Evolutionary conservation across 2,329 filamentous ascomycete species (phyloP).

Genomic region (Fusarium kyushuense): DNA sequence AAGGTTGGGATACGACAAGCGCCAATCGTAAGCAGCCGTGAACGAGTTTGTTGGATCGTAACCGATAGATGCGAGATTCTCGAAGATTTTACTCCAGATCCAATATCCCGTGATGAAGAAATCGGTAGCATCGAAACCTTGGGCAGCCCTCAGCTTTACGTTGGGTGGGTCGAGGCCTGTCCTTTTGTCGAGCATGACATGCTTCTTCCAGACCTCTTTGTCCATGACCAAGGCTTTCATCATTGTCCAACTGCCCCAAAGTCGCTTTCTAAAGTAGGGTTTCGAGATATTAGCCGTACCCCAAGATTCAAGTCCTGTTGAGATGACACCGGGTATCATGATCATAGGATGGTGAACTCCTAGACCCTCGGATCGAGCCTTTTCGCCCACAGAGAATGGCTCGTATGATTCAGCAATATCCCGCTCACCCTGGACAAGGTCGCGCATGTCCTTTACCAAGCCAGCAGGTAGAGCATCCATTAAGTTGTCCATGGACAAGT

Average conservation of each 20-base stretch:
- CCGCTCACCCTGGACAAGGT: constrained; percentile 87
- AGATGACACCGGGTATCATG: constrained; percentile 98
- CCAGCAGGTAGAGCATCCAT: constrained; percentile 89
- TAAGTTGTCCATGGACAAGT: constrained; percentile 85
- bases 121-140: constrained; percentile 97
- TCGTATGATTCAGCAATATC: constrained; percentile 88
- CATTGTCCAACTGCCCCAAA: constrained; percentile 99
- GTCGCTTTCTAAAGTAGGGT: constrained; percentile 90
- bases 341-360: constrained; percentile 87
- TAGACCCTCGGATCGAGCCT: constrained; percentile 84
- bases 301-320: constrained; percentile 96
- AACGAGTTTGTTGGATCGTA: constrained; percentile 87
- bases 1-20: constrained; percentile 88
- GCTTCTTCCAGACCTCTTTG: constrained; percentile 93
- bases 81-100: constrained; percentile 99
- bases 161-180: constrained; percentile 92
- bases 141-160: constrained; percentile 90
- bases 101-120: constrained; percentile 94
- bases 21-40: constrained; percentile 87
- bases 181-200: constrained; percentile 94
- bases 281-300: constrained; percentile 86
- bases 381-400: constrained; percentile 89
- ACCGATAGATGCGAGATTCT: constrained; percentile 94
- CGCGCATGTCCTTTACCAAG: constrained; percentile 85
- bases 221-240: constrained; percentile 94